Base-by-base conservation (phyloP, 192 early-diverging fungal genomes). In the Spinellus fusiger region DNA sequence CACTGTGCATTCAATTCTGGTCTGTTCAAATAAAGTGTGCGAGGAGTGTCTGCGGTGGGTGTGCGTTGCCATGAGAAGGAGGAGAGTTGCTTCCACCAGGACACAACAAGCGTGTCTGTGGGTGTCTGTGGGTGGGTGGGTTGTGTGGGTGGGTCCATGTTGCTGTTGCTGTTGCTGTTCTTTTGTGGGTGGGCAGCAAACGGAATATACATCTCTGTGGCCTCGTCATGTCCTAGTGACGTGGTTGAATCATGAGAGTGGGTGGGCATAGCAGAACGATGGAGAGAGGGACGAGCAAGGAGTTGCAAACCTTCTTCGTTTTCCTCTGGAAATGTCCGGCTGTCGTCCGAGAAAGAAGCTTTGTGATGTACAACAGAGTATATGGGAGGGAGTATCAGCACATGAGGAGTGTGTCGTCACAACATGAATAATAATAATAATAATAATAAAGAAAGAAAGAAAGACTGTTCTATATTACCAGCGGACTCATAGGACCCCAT, bases 21-120 rank as follows among this genome's bases (percentile, higher is more conserved):
- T 50, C 92, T 88, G 74, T 95, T 94, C 40, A 98, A 81, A 73
- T 95, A 86, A 61, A 98, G 91, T 52, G 83, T 77, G 13, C 96
- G 86, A 25, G 74, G 65, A 28, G 56, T 53, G 20, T 61, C 59
- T 15, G 46, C 46, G 5, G 53, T 51, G 25, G 38, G 38, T 12
- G 50, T n/a, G 40, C 40, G 40, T 44, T 44, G 38, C 25, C 40
- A 34, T 38, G 8, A 52, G 34, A 1, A 29, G 50, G 26, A 63
- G 15, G n/a, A n/a, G n/a, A n/a, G n/a, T n/a, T n/a, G n/a, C n/a
- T n/a, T n/a, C n/a, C n/a, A n/a, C n/a, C n/a, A n/a, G n/a, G n/a
- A n/a, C n/a, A n/a, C n/a, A n/a, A n/a, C n/a, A n/a, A n/a, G n/a
- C n/a, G n/a, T n/a, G 33, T 61, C 49, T 28, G 35, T 52, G 22